Conservation (phyloP, 345 rosid genomes). For the Citrus sinensis region DVS_A1.0 CM039165.1:30272501-30273000, state of each 20-base stretch:
- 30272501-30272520: not conserved
- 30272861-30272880: constrained; percentile 40
- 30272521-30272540: not conserved
- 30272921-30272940: constrained; percentile 18
- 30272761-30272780: constrained; percentile 33
- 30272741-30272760: constrained; percentile 9
- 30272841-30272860: constrained; percentile 36
- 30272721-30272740: not conserved
- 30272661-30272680: not conserved
- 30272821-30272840: constrained; percentile 6
- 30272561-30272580: not conserved
- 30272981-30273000: constrained; percentile 45
- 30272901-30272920: constrained; percentile 19
- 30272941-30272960: constrained; percentile 28
- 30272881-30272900: constrained; percentile 28
- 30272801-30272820: constrained; percentile 31
- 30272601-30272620: not conserved
- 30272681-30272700: not conserved
- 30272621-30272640: not conserved
- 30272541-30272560: not conserved
- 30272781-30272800: constrained; percentile 34
- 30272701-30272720: constrained; percentile 12
- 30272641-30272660: not conserved
- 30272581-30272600: not conserved
- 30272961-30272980: constrained; percentile 32